Evolutionary conservation across 768 basidiomycete species (phyloP), one percentile per base, ranked within the genome.

Genomic region (Leccinum boreale): DNA sequence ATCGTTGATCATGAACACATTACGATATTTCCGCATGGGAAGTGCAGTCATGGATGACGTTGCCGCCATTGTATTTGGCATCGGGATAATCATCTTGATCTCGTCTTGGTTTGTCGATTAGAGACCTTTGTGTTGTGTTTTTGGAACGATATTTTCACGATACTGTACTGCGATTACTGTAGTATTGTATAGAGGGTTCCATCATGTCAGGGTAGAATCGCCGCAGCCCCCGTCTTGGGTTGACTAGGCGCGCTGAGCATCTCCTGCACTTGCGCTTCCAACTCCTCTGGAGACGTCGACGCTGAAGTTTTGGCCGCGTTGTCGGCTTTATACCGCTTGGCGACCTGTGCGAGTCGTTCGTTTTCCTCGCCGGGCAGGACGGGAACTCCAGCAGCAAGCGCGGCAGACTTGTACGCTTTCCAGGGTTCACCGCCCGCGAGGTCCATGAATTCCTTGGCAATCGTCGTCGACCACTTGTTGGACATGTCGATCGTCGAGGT

Each of bases 21-120:
- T 89, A 58, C 86, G 84, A 59, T 92, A 92, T 73, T 57, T 87
- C 24, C 83, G 84, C 58, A 84, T 93, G 79, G 83, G 79, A 8
- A 79, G 82, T 1, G 66, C 82, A 24, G 81, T 92, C 67, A 68
- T 90, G 24, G 86, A 93, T 59, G 91, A 91, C 62, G 69, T 93
- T 0, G 82, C 89, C 2, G 83, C 81, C 1, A 67, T 89, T 4
- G 67, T 92, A 6, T 83, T 92, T n/a, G 88, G 85, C 2, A 68
- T 92, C 7, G 91, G 90, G 6, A 67, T 92, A 58, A 73, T 87
- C 24, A 71, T 89, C 7, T 74, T 80, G 65, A 69, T 84, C 56
- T 78, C 84, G 12, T 76, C 78, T 10, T 84, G 79, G 79, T 62
- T 80, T 21, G 60, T 63, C 33, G 58, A 56, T 50, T 72, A 62